Percentiles rank a stretch among this genome's conserved stretches.
Evolutionary conservation across 1,139 yeast species (phyloP).

Genomic region (Candida labiduridarum): DNA sequence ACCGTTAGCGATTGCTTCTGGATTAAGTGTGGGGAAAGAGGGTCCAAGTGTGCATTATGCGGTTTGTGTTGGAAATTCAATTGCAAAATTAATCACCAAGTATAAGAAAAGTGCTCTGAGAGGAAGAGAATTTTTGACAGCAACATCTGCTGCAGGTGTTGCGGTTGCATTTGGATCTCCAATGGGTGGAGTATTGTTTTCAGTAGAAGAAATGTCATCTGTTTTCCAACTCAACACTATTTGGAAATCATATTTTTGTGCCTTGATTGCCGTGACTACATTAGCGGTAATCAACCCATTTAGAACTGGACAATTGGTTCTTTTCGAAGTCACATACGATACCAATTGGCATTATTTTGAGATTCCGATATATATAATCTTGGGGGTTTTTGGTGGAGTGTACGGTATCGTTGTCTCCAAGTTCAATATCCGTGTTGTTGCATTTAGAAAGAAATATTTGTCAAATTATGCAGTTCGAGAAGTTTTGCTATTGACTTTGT

Average conservation of each 20-base stretch:
- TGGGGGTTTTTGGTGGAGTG: conserved; percentile 90
- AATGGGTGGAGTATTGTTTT: conserved; percentile 72
- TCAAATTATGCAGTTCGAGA: conserved; percentile 65
- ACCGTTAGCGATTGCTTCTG: conserved; percentile 85
- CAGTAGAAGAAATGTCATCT: conserved; percentile 75
- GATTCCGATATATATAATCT: conserved; percentile 71
- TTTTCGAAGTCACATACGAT: conserved; percentile 87
- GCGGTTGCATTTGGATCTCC: conserved; percentile 95
- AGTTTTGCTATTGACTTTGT: conserved; percentile 62
- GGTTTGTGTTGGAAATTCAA: conserved; percentile 73
- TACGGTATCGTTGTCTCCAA: conserved; percentile 85
- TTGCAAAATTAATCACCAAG: conserved; percentile 54
- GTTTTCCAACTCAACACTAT: conserved; percentile 76
- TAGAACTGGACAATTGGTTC: conserved; percentile 89
- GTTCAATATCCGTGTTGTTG: conserved; percentile 75
- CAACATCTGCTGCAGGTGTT: conserved; percentile 92
- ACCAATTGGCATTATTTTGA: conserved; percentile 88
- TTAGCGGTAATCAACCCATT: conserved; percentile 82
- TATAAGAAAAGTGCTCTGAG: conserved; percentile 52
- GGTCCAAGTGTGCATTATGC: conserved; percentile 90
- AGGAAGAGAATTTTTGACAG: conserved; percentile 58
- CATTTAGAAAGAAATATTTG: conserved; percentile 74
- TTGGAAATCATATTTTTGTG: conserved; percentile 92
- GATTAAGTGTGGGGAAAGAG: conserved; percentile 80
- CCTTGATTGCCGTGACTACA: conserved; percentile 83